A percentile compares a stretch with the other conserved stretches of the same genome.
Evolutionary conservation across 2,329 filamentous ascomycete species (phyloP).

Genomic region (Dendryphion nanum): DNA sequence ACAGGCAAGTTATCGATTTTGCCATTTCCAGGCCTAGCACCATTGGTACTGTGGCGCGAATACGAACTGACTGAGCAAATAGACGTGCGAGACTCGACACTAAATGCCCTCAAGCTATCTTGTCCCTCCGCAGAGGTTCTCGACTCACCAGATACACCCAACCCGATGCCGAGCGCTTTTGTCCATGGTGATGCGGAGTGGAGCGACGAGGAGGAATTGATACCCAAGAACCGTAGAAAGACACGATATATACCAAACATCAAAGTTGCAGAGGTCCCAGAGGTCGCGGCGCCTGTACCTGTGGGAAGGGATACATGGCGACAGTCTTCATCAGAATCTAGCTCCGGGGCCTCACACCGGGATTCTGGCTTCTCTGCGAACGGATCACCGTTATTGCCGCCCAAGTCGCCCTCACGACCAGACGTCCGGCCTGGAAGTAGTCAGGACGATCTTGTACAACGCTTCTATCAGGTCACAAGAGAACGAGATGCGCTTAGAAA

Average conservation of each 20-base stretch:
- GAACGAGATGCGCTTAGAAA: conserved; percentile 37
- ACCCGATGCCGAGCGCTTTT: conserved; percentile 26
- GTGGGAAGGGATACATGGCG: conserved; percentile 9
- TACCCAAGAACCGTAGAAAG: conserved; percentile 28
- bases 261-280: conserved; percentile 9
- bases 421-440: conserved; percentile 29
- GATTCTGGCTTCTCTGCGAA: conserved; percentile 12
- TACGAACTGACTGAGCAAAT: conserved; percentile 19
- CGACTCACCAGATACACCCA: conserved; percentile 4
- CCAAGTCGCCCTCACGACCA: conserved; percentile 36
- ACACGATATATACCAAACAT: conserved; percentile 30
- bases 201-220: conserved; percentile 38
- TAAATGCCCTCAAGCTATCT: conserved; percentile 35
- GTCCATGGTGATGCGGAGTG: conserved; percentile 33
- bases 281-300: conserved; percentile 16
- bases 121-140: conserved; percentile 38
- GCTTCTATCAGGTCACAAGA: conserved; percentile 39
- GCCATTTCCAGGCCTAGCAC: not conserved
- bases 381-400: conserved; percentile 28
- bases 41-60: not conserved
- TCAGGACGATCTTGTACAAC: conserved; percentile 37
- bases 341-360: conserved; percentile 19
- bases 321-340: conserved; percentile 19
- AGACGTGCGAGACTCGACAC: conserved; percentile 38
- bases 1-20: conserved; percentile 2